These are phyloP conservation scores for Galerina marginata DNA, from an alignment of 768 basidiomycete species.

Conservation along the genomic window DNA sequence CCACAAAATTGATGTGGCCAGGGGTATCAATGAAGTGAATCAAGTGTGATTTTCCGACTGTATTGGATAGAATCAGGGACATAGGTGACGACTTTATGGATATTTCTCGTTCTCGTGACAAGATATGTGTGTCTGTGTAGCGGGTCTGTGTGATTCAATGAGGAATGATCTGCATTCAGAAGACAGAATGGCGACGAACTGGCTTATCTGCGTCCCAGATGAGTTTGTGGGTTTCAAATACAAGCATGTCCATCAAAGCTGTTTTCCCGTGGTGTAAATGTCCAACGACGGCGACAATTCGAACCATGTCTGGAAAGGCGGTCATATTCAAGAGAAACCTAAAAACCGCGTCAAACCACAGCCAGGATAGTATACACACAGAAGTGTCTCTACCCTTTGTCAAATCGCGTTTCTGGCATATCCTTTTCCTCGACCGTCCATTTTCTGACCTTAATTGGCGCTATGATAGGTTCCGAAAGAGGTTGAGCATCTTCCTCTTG, in stretches of 20 bases:
- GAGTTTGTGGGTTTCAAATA: constrained; percentile 95
- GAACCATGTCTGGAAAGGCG: constrained; percentile 90
- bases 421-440: constrained; percentile 96
- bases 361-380: background rate
- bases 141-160: constrained; percentile 60
- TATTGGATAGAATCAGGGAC: constrained; percentile 86
- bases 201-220: constrained; percentile 91
- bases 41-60: constrained; percentile 90
- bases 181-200: constrained; percentile 49
- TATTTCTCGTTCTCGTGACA: constrained; percentile 87
- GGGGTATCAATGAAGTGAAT: constrained; percentile 96
- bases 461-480: constrained; percentile 92
- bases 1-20: constrained; percentile 98
- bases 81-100: constrained; percentile 98
- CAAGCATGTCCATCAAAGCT: constrained; percentile 94
- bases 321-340: constrained; percentile 95
- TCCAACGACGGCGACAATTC: constrained; percentile 95
- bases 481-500: constrained; percentile 99
- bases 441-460: constrained; percentile 92
- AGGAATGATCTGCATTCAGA: constrained; percentile 12
- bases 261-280: constrained; percentile 99
- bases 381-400: constrained; percentile 78
- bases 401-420: constrained; percentile 96
- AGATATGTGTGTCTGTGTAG: constrained; percentile 94
- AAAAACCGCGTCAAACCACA: constrained; percentile 16